Base-by-base conservation (phyloP, 225 moss, liverwort and hornwort species). In the Ulota crispa region DNA sequence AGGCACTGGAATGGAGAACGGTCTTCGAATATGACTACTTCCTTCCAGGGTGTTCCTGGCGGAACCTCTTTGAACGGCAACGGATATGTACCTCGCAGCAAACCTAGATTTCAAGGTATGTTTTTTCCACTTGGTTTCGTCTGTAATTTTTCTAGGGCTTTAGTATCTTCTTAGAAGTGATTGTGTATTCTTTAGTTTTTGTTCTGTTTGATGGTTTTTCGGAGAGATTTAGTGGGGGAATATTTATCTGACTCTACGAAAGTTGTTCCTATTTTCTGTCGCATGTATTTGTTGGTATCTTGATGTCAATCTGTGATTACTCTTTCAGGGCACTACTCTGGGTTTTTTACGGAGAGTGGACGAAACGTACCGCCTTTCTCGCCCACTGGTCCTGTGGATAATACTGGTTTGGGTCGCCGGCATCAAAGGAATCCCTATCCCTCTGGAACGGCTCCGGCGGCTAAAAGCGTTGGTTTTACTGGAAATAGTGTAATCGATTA, bases 81-180 rank as follows among this genome's bases (percentile, higher is more conserved):
- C 78, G 39, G 67, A 47, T 85, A 80, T 82, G 77, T 65, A 27
- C 83, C 83, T 82, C 90, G 87, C 32, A 87, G 85, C 60, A 90
- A 90, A 59, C 90, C 85, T 72, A 90, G 83, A 72, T 85, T 90
- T 68, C 90, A 90, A 88, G 90, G 87, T 84, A 34, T 12, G 43
- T 47, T 64, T 28, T 75, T n/a, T 43, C 24, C n/a, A 66, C 53
- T 55, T 65, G 34, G 28, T 6, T 86, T 56, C 16, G 27, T 31
- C 28, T 80, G 39, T 6, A 13, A 56, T 36, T 12, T n/a, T 52
- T 78, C 27, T 26, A 69, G 8, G 7, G 42, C 55, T 36, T 57
- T 27, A 8, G 31, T 75, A 63, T 55, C 19, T 19, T 55, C 14
- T 64, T 10, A 20, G 78, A 78, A 71, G 47, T 28, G 70, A 75